Conservation (phyloP, 2,329 filamentous ascomycete genomes). For the Trichoderma atrobrunneum region DNA sequence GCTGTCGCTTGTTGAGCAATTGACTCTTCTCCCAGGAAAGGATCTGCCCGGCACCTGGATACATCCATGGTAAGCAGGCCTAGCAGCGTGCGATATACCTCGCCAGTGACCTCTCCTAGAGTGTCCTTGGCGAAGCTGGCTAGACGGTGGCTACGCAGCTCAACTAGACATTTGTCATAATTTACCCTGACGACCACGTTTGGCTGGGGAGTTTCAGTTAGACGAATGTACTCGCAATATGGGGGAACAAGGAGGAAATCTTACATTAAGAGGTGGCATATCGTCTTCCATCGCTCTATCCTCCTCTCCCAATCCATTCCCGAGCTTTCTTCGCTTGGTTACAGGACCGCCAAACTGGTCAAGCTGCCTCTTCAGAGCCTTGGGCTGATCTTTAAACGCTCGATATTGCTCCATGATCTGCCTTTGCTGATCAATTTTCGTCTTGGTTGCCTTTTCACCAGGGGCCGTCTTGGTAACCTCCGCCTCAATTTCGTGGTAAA, state of each 20-base stretch:
- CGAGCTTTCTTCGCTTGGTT: conserved; percentile 55
- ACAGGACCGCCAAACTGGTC: conserved; percentile 40
- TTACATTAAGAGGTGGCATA: conserved; percentile 51
- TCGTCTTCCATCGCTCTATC: conserved; percentile 35
- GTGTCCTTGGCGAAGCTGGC: conserved; percentile 68
- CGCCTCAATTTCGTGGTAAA: conserved; percentile 59
- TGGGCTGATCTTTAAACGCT: conserved; percentile 52
- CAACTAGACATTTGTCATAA: conserved; percentile 78
- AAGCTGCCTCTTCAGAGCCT: conserved; percentile 51
- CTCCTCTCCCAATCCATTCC: conserved; percentile 42
- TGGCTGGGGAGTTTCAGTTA: conserved; percentile 48
- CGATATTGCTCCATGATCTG: conserved; percentile 53
- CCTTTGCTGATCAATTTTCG: conserved; percentile 60
- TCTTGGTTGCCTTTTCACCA: conserved; percentile 52
- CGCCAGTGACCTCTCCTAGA: conserved; percentile 70
- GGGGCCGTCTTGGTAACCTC: conserved; percentile 52
- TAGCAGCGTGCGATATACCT: conserved; percentile 74
- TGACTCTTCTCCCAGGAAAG: conserved; percentile 36
- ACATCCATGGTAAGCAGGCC: conserved; percentile 67
- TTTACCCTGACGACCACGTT: conserved; percentile 76
- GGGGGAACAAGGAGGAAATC: neutral
- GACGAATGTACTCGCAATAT: neutral
- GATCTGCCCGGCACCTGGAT: conserved; percentile 62
- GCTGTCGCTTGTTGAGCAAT: conserved; percentile 37
- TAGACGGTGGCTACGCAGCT: conserved; percentile 75